Evolutionary conservation across 139 green algal species (phyloP).

Genomic region (Chlamydomonas sphaeroides): DNA sequence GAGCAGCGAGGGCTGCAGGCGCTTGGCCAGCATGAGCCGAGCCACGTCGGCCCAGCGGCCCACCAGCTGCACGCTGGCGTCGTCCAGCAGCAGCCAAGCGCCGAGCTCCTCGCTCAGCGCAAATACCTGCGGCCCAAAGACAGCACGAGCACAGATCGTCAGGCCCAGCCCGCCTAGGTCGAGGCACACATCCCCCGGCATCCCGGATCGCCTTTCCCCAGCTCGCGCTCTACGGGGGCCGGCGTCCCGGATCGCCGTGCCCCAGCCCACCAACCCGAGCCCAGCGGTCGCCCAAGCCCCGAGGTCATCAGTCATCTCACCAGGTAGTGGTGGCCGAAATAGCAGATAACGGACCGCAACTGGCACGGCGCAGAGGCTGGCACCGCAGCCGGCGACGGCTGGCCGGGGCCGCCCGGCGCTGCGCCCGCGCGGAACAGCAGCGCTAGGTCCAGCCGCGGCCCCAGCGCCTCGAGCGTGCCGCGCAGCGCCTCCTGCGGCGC

Average conservation of each 20-base stretch:
- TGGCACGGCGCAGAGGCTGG: slow-evolving; percentile 1
- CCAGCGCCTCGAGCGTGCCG: slow-evolving; percentile 63
- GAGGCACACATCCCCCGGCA: no score
- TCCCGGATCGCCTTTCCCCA: no score
- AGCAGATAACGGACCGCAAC: slow-evolving; percentile 68
- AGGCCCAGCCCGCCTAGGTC: no score
- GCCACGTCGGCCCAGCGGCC: slow-evolving; percentile 73
- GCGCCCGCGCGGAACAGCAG: slow-evolving; percentile 50
- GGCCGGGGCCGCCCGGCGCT: background rate
- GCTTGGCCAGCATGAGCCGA: slow-evolving; percentile 46
- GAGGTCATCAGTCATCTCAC: no score
- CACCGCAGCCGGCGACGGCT: background rate
- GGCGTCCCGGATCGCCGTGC: no score
- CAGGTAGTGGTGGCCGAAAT: slow-evolving; percentile 80
- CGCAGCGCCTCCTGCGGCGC: slow-evolving; percentile 62
- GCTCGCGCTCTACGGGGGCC: no score
- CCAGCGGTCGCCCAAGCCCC: no score
- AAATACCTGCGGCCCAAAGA: slow-evolving; percentile 56
- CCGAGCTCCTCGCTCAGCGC: slow-evolving; percentile 70
- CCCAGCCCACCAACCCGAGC: no score
- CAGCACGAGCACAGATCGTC: slow-evolving; percentile 1
- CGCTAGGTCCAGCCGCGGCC: slow-evolving; percentile 56
- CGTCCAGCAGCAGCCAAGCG: slow-evolving; percentile 85
- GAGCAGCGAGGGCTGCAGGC: slow-evolving; percentile 79
- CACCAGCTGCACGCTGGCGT: slow-evolving; percentile 68